phyloP scores from a whole-genome alignment of 2,329 filamentous ascomycete species.

The Aspergillus intermedius region DNA sequence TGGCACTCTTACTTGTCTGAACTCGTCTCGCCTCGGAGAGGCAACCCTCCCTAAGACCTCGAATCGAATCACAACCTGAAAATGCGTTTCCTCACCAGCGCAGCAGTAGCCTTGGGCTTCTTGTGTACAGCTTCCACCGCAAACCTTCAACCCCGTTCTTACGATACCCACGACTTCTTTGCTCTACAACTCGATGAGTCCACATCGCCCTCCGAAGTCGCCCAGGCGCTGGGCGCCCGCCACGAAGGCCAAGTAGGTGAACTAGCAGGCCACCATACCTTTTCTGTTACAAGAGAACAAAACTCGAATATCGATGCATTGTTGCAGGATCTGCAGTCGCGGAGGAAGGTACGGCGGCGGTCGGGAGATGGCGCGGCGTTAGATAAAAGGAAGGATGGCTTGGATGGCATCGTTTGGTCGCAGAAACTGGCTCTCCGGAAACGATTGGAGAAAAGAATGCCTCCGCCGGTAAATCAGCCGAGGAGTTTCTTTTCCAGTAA shows the following conservation, averaged over 20 bases:
- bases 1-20: slow-evolving; percentile 12
- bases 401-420: slow-evolving; percentile 70
- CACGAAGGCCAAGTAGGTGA: slow-evolving; percentile 77
- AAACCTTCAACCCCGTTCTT: slow-evolving; percentile 57
- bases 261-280: slow-evolving; percentile 75
- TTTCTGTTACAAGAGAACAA: slow-evolving; percentile 58
- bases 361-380: slow-evolving; percentile 13
- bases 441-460: slow-evolving; percentile 54
- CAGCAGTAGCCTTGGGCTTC: slow-evolving; percentile 21
- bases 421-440: slow-evolving; percentile 67
- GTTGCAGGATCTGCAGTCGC: slow-evolving; percentile 48
- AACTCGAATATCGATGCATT: slow-evolving; percentile 51
- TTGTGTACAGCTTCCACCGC: slow-evolving; percentile 41
- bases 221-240: slow-evolving; percentile 63
- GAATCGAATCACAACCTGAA: background rate
- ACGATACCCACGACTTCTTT: slow-evolving; percentile 83
- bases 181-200: slow-evolving; percentile 72
- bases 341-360: slow-evolving; percentile 56
- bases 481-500: slow-evolving; percentile 40
- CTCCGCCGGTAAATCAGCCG: slow-evolving; percentile 24
- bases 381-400: slow-evolving; percentile 40
- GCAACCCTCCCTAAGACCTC: background rate
- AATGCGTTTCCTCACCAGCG: slow-evolving; percentile 19
- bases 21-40: slow-evolving; percentile 11
- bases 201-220: slow-evolving; percentile 60